Evolutionary conservation across 2,329 filamentous ascomycete species (phyloP).

Genomic region (Claviceps monticola): DNA sequence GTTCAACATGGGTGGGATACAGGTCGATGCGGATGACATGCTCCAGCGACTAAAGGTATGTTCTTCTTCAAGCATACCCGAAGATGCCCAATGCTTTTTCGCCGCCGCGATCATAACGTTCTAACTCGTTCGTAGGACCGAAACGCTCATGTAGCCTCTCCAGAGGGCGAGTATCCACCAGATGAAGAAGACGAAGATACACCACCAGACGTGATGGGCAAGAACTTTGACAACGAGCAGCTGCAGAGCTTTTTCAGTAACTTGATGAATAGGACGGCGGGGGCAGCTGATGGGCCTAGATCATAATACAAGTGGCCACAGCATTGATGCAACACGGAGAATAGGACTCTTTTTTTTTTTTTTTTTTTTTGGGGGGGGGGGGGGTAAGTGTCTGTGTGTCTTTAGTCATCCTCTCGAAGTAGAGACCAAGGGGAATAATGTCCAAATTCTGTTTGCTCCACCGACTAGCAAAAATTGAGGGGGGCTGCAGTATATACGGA

Average conservation of each 20-base stretch:
- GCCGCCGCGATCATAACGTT: not conserved
- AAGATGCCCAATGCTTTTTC: not conserved
- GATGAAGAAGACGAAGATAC: conserved; percentile 22
- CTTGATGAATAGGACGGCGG: conserved; percentile 40
- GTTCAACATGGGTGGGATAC: conserved; percentile 97
- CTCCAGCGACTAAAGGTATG: conserved; percentile 67
- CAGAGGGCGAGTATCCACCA: conserved; percentile 17
- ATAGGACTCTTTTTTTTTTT: not conserved
- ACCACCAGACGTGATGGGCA: conserved; percentile 27
- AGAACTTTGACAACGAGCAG: conserved; percentile 37
- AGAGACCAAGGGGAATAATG: too few species aligned
- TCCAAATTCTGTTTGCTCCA: not conserved
- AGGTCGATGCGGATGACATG: conserved; percentile 91
- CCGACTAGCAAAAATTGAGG: not conserved
- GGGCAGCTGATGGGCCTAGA: conserved; percentile 11
- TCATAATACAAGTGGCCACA: not conserved
- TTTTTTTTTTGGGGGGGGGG: too few species aligned
- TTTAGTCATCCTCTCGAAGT: too few species aligned
- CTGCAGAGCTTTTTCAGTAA: conserved; percentile 46
- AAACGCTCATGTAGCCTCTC: conserved; percentile 35
- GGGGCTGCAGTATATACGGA: not conserved
- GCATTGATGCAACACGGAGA: not conserved
- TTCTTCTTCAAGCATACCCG: not conserved
- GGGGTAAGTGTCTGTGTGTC: too few species aligned
- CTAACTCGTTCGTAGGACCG: conserved; percentile 30